Base-by-base conservation (phyloP, 306 rosid genomes). In the Gynostemma pentaphyllum region DNA sequence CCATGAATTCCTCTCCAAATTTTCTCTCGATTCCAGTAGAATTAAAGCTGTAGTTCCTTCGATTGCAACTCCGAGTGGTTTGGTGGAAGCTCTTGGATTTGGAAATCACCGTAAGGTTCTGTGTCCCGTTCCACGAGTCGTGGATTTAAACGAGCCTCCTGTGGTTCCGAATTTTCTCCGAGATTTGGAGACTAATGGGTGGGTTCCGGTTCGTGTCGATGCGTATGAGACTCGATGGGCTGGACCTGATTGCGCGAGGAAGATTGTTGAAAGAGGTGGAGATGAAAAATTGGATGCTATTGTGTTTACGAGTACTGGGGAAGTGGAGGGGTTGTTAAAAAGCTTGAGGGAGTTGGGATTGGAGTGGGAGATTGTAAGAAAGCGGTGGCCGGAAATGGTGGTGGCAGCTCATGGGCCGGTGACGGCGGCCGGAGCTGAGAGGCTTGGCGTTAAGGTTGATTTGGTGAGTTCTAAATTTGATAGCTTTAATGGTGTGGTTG, bases 171-270 rank as follows among this genome's bases (percentile, higher is more conserved):
- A 67, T 30, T 88, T 88, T 48, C 69, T 85, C 7, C 24, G 47
- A 14, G 87, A 85, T 49, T 86, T 85, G 4, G 70, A 27, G 57
- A 45, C 28, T 18, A 13, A 56, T 11, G 67, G 75, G 5, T 89
- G 95, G 96, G 68, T 18, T 21, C 75, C 88, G 9, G 78, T 74
- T 16, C 71, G 82, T 22, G 95, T 80, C 32, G 70, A 75, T 23
- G 90, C 87, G 5, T 89, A 89, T 62, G 88, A 89, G 82, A 89
- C 96, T 1, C 59, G 67, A 29, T 89, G 96, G 90, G 82, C 80
- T 4, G 88, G 95, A 26, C 68, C 79, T 11, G 51, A 37, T 18
- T 83, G 95, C 39, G 90, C 81, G 40, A 74, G 69, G 72, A 72
- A 54, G 70, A 67, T 89, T 44, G 87, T 72, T 73, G 69, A 46